Conservation (phyloP, 2,329 filamentous ascomycete genomes). For the Aspergillus thermomutatus region DNA sequence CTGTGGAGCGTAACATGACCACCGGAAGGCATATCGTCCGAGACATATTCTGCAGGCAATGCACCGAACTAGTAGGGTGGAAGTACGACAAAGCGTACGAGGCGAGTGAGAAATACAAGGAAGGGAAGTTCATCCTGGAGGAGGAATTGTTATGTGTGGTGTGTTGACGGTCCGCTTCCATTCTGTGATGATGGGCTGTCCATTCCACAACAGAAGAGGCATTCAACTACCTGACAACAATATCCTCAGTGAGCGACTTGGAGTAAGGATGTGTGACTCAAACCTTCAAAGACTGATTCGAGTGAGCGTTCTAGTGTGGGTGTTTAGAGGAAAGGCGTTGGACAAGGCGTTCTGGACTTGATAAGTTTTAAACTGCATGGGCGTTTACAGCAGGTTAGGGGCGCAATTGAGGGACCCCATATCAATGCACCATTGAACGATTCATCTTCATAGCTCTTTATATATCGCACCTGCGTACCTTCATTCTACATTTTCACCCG, state of each 20-base stretch:
- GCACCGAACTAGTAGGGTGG: conserved; percentile 92
- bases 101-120: conserved; percentile 91
- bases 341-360: conserved; percentile 4
- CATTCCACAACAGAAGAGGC: neutral
- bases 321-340: conserved; percentile 20
- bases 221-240: neutral
- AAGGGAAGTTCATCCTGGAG: conserved; percentile 96
- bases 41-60: conserved; percentile 88
- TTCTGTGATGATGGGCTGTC: neutral
- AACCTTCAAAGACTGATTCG: conserved; percentile 11
- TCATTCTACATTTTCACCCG: neutral
- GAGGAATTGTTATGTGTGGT: conserved; percentile 84
- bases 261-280: conserved; percentile 3
- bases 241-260: neutral
- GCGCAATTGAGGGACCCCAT: neutral
- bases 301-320: conserved; percentile 16
- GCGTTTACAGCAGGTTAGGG: neutral
- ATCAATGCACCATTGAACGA: neutral
- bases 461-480: neutral
- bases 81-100: conserved; percentile 99
- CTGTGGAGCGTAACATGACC: conserved; percentile 97
- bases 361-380: neutral
- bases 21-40: conserved; percentile 92
- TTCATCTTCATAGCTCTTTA: neutral
- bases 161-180: conserved; percentile 37